phyloP scores from a whole-genome alignment of 345 rosid species.

The Acer negundo region DNA sequence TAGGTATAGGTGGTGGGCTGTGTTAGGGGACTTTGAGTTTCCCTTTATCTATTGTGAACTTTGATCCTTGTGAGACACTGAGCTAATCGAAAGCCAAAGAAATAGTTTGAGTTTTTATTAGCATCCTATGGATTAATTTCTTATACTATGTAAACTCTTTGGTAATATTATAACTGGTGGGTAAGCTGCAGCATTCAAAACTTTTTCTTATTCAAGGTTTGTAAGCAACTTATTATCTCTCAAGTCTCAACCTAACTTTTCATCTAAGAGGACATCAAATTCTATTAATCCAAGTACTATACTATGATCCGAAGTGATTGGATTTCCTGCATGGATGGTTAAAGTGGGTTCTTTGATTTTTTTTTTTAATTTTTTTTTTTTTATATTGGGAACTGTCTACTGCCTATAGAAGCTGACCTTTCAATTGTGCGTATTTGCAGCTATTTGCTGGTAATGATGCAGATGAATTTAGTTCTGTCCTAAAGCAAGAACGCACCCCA shows the following conservation, averaged over 20 bases:
- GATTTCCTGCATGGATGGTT: neutral
- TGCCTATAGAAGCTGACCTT: neutral
- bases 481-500: slow-evolving; percentile 56
- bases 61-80: neutral
- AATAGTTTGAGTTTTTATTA: neutral
- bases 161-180: too few relatives aligned
- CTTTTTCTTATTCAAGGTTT: neutral
- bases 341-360: neutral
- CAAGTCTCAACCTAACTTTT: neutral
- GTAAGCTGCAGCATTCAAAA: too few relatives aligned
- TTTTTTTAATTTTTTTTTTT: too few relatives aligned
- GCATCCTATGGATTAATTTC: neutral
- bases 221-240: neutral
- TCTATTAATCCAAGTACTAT: neutral
- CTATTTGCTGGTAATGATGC: slow-evolving; percentile 83
- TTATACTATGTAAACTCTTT: too few relatives aligned
- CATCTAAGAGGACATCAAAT: neutral
- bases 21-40: too few relatives aligned
- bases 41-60: neutral
- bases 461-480: slow-evolving; percentile 76
- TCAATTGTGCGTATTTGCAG: slow-evolving; percentile 36
- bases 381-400: neutral
- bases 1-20: too few relatives aligned
- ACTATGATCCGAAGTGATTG: neutral
- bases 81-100: neutral